Conservation (phyloP, 1,284 basidiomycete genomes). For the Taiwanofungus camphoratus region DNA sequence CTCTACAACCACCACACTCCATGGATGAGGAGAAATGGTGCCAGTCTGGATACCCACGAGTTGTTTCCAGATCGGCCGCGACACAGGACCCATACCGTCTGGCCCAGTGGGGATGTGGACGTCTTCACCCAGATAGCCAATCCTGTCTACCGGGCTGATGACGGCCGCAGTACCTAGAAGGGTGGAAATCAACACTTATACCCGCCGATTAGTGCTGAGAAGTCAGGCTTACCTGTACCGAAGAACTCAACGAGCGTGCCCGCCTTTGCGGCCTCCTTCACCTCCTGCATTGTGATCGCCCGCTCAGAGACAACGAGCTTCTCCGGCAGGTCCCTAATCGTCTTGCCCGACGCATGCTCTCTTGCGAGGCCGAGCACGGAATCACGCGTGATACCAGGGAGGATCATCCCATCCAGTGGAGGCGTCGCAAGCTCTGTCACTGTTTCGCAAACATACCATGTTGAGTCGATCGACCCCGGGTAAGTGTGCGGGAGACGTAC, state of each 20-base stretch:
- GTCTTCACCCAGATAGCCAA: slow-evolving; percentile 86
- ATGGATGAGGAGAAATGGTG: slow-evolving; percentile 66
- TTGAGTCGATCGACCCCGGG: neutral
- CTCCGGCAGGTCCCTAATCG: slow-evolving; percentile 58
- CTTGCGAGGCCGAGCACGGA: slow-evolving; percentile 82
- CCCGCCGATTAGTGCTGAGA: neutral
- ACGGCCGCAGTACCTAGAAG: slow-evolving; percentile 75
- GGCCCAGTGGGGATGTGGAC: slow-evolving; percentile 81
- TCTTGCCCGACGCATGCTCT: slow-evolving; percentile 61
- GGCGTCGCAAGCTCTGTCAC: slow-evolving; percentile 84
- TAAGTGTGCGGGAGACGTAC: slow-evolving; percentile 32
- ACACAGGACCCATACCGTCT: slow-evolving; percentile 85
- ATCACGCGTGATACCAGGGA: slow-evolving; percentile 95
- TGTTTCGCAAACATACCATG: slow-evolving; percentile 19
- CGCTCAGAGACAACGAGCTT: slow-evolving; percentile 80
- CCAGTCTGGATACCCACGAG: slow-evolving; percentile 92
- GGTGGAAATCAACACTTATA: neutral
- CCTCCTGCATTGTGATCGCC: slow-evolving; percentile 84
- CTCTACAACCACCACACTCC: slow-evolving; percentile 59
- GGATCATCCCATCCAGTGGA: slow-evolving; percentile 91
- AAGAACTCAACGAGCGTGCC: slow-evolving; percentile 88
- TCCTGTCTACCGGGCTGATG: slow-evolving; percentile 76
- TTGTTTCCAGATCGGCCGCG: slow-evolving; percentile 77
- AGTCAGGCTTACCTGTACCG: slow-evolving; percentile 65
- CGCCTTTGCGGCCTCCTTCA: slow-evolving; percentile 65